Percentiles rank a stretch among this genome's conserved stretches.
phyloP scores from a whole-genome alignment of 83 land plant genomes.

The Isoetes engelmannii region DNA sequence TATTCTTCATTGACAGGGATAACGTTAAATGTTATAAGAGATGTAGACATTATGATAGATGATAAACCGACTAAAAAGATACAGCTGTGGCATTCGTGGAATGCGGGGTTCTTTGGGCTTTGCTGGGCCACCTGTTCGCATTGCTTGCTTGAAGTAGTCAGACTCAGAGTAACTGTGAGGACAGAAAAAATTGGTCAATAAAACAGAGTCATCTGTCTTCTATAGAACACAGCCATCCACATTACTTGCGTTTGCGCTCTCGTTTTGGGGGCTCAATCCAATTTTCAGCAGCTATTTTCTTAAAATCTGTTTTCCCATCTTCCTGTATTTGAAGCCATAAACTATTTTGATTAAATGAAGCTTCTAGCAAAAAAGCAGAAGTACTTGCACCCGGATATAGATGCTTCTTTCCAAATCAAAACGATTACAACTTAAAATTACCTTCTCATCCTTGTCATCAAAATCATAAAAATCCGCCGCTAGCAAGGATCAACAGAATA shows the following conservation, averaged over 20 bases:
- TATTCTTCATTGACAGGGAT: background rate
- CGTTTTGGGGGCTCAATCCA: constrained; percentile 97
- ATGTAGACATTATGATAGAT: background rate
- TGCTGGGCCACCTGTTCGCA: constrained; percentile 83
- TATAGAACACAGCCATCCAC: constrained; percentile 10
- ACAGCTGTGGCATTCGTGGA: constrained; percentile 98
- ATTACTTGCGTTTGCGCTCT: constrained; percentile 92
- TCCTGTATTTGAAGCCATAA: constrained; percentile 35
- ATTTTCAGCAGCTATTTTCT: constrained; percentile 86
- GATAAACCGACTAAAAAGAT: constrained; percentile 19
- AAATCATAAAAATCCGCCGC: constrained; percentile 90
- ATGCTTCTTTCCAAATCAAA: too few relatives aligned
- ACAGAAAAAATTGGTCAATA: background rate
- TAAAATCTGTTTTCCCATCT: constrained; percentile 80
- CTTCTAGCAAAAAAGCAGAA: too few relatives aligned
- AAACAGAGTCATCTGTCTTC: background rate
- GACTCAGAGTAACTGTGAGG: constrained; percentile 76
- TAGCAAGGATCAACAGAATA: constrained; percentile 11
- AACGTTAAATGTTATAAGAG: background rate
- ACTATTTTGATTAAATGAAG: too few relatives aligned
- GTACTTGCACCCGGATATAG: too few relatives aligned
- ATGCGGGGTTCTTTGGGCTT: constrained; percentile 98
- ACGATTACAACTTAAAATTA: background rate
- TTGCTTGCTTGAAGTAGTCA: constrained; percentile 98
- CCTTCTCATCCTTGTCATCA: constrained; percentile 81